phyloP scores from a whole-genome alignment of 495 filamentous ascomycete species.

The Schizothecium vesticola region DNA sequence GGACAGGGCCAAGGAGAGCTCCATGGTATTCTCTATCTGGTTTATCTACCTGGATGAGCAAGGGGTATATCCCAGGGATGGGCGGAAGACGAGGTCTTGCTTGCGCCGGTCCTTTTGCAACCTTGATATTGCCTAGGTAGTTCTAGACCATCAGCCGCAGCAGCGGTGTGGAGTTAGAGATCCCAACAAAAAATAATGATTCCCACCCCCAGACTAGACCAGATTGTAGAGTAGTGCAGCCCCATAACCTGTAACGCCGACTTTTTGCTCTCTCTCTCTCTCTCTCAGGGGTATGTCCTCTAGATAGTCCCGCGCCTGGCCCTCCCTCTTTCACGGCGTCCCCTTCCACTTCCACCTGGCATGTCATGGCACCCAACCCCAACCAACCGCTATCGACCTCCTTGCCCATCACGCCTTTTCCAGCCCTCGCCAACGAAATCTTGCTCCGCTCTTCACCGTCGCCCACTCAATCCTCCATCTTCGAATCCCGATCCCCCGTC shows the following conservation, averaged over 20 bases:
- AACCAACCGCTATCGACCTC: background rate
- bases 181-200: background rate
- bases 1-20: background rate
- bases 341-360: background rate
- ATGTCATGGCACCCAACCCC: background rate
- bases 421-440: background rate
- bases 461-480: constrained; percentile 56
- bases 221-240: background rate
- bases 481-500: constrained; percentile 42
- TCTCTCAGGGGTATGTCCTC: background rate
- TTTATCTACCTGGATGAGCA: background rate
- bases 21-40: background rate
- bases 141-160: background rate
- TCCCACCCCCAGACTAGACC: background rate
- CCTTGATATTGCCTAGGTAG: background rate
- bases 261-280: background rate
- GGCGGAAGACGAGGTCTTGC: background rate
- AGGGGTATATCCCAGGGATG: background rate
- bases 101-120: background rate
- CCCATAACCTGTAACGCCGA: background rate
- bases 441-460: background rate
- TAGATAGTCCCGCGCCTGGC: background rate
- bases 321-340: background rate
- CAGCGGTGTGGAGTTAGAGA: background rate
- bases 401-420: background rate